These are phyloP conservation scores for Oidium heveae DNA, from an alignment of 2,329 filamentous ascomycete genomes.

Conservation along the genomic window DNA sequence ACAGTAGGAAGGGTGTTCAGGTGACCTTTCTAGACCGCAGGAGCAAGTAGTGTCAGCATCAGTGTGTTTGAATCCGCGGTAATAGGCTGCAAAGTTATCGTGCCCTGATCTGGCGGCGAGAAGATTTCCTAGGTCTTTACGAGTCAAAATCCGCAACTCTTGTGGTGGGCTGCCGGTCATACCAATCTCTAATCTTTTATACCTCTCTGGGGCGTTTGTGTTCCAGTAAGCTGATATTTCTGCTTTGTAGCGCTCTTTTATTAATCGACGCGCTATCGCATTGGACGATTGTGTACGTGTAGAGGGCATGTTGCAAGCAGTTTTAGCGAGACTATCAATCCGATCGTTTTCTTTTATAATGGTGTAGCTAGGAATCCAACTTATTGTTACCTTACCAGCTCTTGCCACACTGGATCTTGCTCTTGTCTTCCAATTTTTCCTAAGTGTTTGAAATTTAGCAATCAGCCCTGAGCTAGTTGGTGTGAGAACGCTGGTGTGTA, in stretches of 20 bases:
- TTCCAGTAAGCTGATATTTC: background rate
- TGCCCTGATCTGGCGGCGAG: background rate
- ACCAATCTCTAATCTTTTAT: background rate
- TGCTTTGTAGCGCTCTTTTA: background rate
- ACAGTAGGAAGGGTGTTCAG: background rate
- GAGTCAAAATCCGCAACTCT: background rate
- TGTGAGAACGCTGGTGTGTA: background rate
- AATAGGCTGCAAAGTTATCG: background rate
- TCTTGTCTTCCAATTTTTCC: background rate
- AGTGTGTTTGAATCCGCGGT: background rate
- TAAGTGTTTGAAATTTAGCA: background rate
- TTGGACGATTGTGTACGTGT: background rate
- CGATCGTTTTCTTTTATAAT: background rate
- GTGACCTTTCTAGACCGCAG: background rate
- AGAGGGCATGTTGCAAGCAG: background rate
- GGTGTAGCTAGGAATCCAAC: background rate
- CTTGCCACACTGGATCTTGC: too few relatives aligned
- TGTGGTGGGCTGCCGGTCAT: background rate
- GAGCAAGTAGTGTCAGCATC: background rate
- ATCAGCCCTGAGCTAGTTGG: background rate
- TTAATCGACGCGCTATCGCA: background rate
- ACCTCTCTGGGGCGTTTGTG: background rate
- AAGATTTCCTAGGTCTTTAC: background rate
- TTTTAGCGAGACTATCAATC: background rate
- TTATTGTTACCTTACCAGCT: background rate